Evolutionary conservation across 768 basidiomycete genomes (phyloP).

Genomic region (Tulasnella sp.): DNA sequence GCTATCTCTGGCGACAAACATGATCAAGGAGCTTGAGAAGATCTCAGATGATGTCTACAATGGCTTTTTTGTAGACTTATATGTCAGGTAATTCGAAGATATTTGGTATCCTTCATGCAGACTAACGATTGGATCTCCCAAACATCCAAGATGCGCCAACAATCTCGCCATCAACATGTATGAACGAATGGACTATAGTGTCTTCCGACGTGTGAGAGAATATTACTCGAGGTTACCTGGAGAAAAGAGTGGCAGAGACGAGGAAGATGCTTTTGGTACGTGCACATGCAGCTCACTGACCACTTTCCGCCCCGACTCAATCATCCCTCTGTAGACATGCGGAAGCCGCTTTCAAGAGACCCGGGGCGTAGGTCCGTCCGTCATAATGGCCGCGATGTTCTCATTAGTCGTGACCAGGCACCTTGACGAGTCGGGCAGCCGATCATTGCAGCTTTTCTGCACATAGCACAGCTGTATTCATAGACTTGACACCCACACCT

Average conservation of each 20-base stretch:
- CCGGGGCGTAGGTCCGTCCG: constrained; percentile 27
- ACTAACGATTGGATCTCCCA: neutral
- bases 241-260: constrained; percentile 66
- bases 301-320: constrained; percentile 18
- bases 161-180: constrained; percentile 80
- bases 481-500: too few relatives aligned
- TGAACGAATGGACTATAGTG: constrained; percentile 84
- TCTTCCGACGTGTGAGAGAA: constrained; percentile 80
- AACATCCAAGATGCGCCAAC: constrained; percentile 48
- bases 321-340: constrained; percentile 32
- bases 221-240: constrained; percentile 68
- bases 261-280: constrained; percentile 87
- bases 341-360: constrained; percentile 34
- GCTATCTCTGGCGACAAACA: constrained; percentile 70
- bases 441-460: too few relatives aligned
- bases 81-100: constrained; percentile 50
- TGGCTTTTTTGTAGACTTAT: constrained; percentile 90
- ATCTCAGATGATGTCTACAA: constrained; percentile 72
- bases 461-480: too few relatives aligned
- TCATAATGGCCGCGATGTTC: constrained; percentile 29
- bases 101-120: constrained; percentile 19
- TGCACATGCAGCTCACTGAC: constrained; percentile 19
- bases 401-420: constrained; percentile 24
- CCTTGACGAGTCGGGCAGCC: neutral
- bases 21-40: constrained; percentile 78